Evolutionary conservation across 2,329 filamentous ascomycete species (phyloP).

Genomic region (Venturia pyrina): DNA sequence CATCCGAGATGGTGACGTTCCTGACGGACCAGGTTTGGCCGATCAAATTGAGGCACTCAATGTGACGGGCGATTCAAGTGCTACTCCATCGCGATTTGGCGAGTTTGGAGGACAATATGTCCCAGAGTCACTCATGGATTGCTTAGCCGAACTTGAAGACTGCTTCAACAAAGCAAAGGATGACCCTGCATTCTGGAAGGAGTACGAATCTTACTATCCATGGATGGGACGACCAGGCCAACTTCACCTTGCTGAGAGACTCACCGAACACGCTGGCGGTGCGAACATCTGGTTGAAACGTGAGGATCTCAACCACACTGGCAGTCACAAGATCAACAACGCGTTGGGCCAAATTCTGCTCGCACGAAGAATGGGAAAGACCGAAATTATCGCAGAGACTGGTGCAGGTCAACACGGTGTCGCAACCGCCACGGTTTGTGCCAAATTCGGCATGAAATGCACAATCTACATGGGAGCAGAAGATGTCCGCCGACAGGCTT

Average conservation of each 20-base stretch:
- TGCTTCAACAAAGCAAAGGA: constrained; percentile 83
- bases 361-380: constrained; percentile 81
- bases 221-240: constrained; percentile 96
- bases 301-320: constrained; percentile 95
- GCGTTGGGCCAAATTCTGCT: constrained; percentile 87
- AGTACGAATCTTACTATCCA: constrained; percentile 89
- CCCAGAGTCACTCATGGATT: constrained; percentile 96
- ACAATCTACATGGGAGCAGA: constrained; percentile 98
- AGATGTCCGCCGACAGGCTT: constrained; percentile 87
- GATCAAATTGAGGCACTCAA: constrained; percentile 80
- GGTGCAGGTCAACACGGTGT: constrained; percentile 97
- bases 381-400: constrained; percentile 93
- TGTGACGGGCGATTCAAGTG: constrained; percentile 39
- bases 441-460: constrained; percentile 97
- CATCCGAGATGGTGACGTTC: constrained; percentile 47
- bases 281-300: constrained; percentile 97
- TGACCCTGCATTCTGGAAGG: constrained; percentile 91
- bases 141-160: constrained; percentile 76
- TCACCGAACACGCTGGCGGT: constrained; percentile 82
- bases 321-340: constrained; percentile 99
- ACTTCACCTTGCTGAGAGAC: constrained; percentile 75
- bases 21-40: constrained; percentile 58
- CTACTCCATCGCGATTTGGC: constrained; percentile 79
- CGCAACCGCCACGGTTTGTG: constrained; percentile 91
- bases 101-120: constrained; percentile 97